These are phyloP conservation scores for Trichoderma gamsii DNA, from an alignment of 495 filamentous ascomycete species.

Conservation along the genomic window DNA sequence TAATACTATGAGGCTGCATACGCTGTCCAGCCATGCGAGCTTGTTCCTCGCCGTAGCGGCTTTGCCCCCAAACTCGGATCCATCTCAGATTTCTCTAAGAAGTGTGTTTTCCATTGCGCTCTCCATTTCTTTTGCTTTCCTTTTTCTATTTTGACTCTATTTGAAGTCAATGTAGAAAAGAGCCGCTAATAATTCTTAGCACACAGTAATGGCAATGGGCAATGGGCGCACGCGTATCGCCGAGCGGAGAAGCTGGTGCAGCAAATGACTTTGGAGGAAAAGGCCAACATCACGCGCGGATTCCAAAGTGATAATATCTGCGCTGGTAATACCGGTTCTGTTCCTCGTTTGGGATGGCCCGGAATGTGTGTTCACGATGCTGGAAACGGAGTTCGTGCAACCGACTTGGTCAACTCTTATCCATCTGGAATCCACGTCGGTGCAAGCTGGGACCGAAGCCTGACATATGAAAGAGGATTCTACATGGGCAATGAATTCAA, in stretches of 20 bases:
- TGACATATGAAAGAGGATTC: slow-evolving; percentile 42
- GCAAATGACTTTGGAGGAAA: slow-evolving; percentile 55
- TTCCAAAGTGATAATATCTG: slow-evolving; percentile 44
- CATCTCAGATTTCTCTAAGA: neutral
- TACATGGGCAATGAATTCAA: slow-evolving; percentile 55
- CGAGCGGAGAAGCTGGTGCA: slow-evolving; percentile 51
- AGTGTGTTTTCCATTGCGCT: neutral
- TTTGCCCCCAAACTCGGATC: neutral
- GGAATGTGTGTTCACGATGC: slow-evolving; percentile 62
- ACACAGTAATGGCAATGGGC: slow-evolving; percentile 31
- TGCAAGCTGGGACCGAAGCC: slow-evolving; percentile 51
- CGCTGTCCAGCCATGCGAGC: neutral
- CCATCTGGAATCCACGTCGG: slow-evolving; percentile 53
- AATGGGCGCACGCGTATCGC: slow-evolving; percentile 44
- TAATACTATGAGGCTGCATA: neutral
- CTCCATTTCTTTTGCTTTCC: neutral
- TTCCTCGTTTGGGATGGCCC: slow-evolving; percentile 53
- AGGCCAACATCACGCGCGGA: slow-evolving; percentile 50
- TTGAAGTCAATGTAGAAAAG: neutral
- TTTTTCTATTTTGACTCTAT: too few relatives aligned
- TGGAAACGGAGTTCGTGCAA: slow-evolving; percentile 52
- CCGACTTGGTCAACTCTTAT: slow-evolving; percentile 56
- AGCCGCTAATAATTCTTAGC: slow-evolving; percentile 42
- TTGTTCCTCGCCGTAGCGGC: neutral
- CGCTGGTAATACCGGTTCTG: slow-evolving; percentile 43